Evolutionary conservation across 371 early-diverging fungal genomes (phyloP), one percentile per base, ranked within the genome.

Genomic region (Syncephalastrum sp.): DNA sequence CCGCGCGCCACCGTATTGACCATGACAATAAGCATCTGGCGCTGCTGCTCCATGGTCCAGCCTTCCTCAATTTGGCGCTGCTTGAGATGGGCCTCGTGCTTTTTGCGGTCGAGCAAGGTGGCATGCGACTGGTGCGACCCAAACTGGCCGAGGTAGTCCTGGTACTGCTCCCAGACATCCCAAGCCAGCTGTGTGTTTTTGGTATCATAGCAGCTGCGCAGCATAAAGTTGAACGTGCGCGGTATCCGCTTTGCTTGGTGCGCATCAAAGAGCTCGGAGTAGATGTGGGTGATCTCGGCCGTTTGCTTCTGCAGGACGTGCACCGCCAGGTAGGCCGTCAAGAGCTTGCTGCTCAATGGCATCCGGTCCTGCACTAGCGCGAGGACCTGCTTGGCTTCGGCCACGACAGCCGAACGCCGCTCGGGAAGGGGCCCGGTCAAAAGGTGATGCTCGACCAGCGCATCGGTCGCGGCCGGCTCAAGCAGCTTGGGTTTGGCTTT

Each of bases 241-340:
- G 83, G 85, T 56, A 83, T 81, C 15, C 70, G 79, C 19, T 69
- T 55, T 19, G 79, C 67, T 0, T 62, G 44, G 27, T 71, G 68
- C 50, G 72, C 69, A 4, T 72, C 65, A 56, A 82, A 88, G 38
- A 66, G 65, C 16, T 66, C 43, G 1, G 70, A 46, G 57, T 87
- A 83, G 6, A 86, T 70, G 16, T 74, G 65, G 8, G 77, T 72
- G 0, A 78, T 71, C 5, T 75, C 68, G 0, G 57, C 54, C 6
- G 67, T 57, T 50, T 81, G 80, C 15, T 82, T 79, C 51, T 87
- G 84, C 52, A 77, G 67, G 19, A 84, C 68, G 52, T 85, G 76
- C 25, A 85, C 76, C 5, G 81, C 65, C 17, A 89, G 55, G 54
- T 86, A 88, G 6, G 85, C 75, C 5, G 83, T 86, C 51, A 90